These are phyloP conservation scores for Neurospora sp. DNA, from an alignment of 495 filamentous ascomycete species.

Conservation along the genomic window DNA sequence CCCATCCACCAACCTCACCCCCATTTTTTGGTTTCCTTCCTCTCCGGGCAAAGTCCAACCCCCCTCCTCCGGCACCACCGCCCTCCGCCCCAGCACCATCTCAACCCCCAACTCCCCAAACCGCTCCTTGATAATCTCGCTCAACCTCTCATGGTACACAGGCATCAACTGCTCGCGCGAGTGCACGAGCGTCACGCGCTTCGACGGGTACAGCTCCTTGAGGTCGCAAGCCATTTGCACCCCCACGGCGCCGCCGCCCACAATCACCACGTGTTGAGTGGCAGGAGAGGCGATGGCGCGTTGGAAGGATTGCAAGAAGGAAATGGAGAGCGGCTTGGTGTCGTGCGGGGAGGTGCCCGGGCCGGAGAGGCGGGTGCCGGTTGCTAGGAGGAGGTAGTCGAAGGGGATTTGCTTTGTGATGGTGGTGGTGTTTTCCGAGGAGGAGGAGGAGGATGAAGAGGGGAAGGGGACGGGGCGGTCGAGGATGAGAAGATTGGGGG, in stretches of 20 bases:
- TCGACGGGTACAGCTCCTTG: constrained; percentile 45
- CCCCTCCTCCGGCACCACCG: constrained; percentile 4
- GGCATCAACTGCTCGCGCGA: constrained; percentile 43
- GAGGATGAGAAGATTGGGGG: constrained; percentile 27
- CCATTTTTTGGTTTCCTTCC: no score
- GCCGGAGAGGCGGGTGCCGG: constrained; percentile 34
- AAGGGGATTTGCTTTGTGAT: constrained; percentile 25
- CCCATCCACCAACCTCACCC: constrained; percentile 7
- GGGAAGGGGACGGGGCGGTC: constrained; percentile 20
- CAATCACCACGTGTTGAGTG: constrained; percentile 32
- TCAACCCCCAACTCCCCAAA: constrained; percentile 31
- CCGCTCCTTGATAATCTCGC: constrained; percentile 31
- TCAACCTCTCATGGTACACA: constrained; percentile 38
- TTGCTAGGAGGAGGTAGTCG: constrained; percentile 39
- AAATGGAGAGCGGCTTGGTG: constrained; percentile 25
- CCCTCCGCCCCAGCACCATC: constrained; percentile 6
- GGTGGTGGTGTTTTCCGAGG: neutral
- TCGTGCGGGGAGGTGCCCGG: constrained; percentile 38
- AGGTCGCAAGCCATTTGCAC: constrained; percentile 51
- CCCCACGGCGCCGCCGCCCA: constrained; percentile 52
- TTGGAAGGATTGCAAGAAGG: constrained; percentile 33
- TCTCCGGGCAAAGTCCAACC: constrained; percentile 15
- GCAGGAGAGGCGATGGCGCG: constrained; percentile 17
- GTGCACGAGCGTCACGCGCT: constrained; percentile 46
- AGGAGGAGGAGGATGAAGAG: neutral